These are phyloP conservation scores for Glycine tomentella DNA, from an alignment of 306 rosid genomes.

Conservation along the genomic window DNA sequence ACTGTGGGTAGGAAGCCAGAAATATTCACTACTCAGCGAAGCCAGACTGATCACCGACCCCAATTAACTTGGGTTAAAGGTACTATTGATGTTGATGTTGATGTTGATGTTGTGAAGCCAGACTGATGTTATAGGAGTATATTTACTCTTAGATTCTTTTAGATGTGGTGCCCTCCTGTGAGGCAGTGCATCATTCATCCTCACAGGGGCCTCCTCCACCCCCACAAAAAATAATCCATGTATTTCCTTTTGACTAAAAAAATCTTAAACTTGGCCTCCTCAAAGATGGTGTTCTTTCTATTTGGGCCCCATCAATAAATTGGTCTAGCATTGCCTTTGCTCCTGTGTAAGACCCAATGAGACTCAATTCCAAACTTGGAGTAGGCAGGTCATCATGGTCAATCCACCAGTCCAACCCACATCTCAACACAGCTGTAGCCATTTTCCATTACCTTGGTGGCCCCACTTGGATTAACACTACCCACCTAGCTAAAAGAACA, in stretches of 20 bases:
- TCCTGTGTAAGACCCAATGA: too few relatives aligned
- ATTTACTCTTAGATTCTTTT: too few relatives aligned
- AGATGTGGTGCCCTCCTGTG: neutral
- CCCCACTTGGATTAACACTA: neutral
- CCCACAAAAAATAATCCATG: neutral
- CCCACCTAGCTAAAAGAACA: slow-evolving; percentile 7
- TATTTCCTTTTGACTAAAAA: neutral
- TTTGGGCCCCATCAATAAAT: slow-evolving; percentile 11
- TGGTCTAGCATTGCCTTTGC: neutral
- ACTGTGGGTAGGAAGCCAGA: neutral
- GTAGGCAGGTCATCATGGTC: slow-evolving; percentile 12
- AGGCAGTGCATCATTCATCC: neutral
- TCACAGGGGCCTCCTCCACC: neutral
- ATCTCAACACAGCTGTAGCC: slow-evolving; percentile 3
- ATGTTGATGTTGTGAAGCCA: too few relatives aligned
- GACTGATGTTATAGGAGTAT: neutral
- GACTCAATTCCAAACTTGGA: too few relatives aligned
- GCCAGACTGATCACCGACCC: too few relatives aligned
- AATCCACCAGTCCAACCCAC: slow-evolving; percentile 16
- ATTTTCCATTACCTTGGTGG: slow-evolving; percentile 22
- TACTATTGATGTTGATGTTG: too few relatives aligned
- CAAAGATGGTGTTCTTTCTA: slow-evolving; percentile 22
- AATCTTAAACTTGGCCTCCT: neutral
- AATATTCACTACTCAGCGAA: neutral
- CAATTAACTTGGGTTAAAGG: too few relatives aligned